Conservation (phyloP, 2,329 filamentous ascomycete species). For the Fusarium algeriense region DNA sequence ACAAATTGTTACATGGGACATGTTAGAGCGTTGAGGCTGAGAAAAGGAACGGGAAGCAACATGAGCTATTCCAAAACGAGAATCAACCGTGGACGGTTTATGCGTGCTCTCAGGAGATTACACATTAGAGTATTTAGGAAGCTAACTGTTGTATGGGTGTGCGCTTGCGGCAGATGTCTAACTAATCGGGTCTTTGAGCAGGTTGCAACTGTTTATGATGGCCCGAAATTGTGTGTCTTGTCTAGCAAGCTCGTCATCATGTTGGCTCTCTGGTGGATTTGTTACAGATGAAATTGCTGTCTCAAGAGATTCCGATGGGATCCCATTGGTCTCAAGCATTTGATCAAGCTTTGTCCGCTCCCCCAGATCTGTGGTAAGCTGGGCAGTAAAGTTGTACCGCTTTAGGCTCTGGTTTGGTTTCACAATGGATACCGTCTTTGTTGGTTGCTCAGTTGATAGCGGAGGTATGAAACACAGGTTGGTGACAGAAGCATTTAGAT, state of each 20-base stretch:
- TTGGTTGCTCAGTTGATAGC: constrained; percentile 56
- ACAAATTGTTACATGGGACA: constrained; percentile 23
- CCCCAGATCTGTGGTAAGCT: constrained; percentile 64
- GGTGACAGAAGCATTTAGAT: constrained; percentile 84
- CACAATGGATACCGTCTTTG: constrained; percentile 72
- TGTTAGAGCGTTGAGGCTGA: constrained; percentile 40
- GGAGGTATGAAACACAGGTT: constrained; percentile 82
- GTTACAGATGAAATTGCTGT: constrained; percentile 62
- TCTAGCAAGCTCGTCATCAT: constrained; percentile 44
- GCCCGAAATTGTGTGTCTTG: constrained; percentile 61
- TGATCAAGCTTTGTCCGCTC: constrained; percentile 58
- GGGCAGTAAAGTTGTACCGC: constrained; percentile 74
- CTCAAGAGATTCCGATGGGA: constrained; percentile 62
- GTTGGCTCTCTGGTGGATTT: constrained; percentile 41
- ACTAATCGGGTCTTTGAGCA: constrained; percentile 38
- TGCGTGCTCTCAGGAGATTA: constrained; percentile 31
- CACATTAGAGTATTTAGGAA: constrained; percentile 8
- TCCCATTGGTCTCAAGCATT: constrained; percentile 61
- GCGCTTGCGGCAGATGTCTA: constrained; percentile 19
- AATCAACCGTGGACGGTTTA: constrained; percentile 1
- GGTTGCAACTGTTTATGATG: constrained; percentile 59
- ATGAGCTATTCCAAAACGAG: constrained; percentile 29
- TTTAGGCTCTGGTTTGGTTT: constrained; percentile 81
- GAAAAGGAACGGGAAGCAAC: constrained; percentile 26
- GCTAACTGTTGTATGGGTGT: constrained; percentile 12